These are phyloP conservation scores for Podospora tetraspora DNA, from an alignment of 495 filamentous ascomycete genomes.

Conservation along the genomic window DNA sequence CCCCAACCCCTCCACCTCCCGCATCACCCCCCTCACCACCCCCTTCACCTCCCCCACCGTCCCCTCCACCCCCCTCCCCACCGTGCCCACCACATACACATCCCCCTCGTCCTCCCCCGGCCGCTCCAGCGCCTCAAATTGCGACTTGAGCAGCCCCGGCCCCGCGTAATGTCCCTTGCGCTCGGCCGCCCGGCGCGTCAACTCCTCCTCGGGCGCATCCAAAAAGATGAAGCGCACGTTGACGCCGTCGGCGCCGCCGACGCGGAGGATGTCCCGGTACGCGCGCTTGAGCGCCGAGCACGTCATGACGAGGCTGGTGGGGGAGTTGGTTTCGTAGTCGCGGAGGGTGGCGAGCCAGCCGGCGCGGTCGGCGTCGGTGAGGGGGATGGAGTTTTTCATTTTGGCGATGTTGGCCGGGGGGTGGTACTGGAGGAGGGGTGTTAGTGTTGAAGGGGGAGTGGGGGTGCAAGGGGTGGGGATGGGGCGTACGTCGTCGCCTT, in stretches of 20 bases:
- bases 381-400: constrained; percentile 20
- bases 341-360: constrained; percentile 26
- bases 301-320: constrained; percentile 17
- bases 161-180: constrained; percentile 22
- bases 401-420: constrained; percentile 25
- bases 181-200: constrained; percentile 12
- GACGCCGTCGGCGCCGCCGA: constrained; percentile 7
- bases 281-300: constrained; percentile 24
- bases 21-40: constrained; percentile 16
- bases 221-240: constrained; percentile 22
- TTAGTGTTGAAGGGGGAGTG: neutral
- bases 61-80: constrained; percentile 8
- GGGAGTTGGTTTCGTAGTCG: constrained; percentile 15
- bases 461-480: neutral
- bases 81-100: neutral
- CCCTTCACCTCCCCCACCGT: constrained; percentile 11
- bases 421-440: constrained; percentile 20
- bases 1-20: constrained; percentile 11
- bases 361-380: constrained; percentile 24
- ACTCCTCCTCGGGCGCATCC: constrained; percentile 13
- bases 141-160: constrained; percentile 15
- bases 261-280: constrained; percentile 25
- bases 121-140: constrained; percentile 21
- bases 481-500: constrained; percentile 46
- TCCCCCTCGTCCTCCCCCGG: constrained; percentile 18